These are phyloP conservation scores for Alternaria sp. DNA, from an alignment of 2,329 filamentous ascomycete genomes.

Conservation along the genomic window DNA sequence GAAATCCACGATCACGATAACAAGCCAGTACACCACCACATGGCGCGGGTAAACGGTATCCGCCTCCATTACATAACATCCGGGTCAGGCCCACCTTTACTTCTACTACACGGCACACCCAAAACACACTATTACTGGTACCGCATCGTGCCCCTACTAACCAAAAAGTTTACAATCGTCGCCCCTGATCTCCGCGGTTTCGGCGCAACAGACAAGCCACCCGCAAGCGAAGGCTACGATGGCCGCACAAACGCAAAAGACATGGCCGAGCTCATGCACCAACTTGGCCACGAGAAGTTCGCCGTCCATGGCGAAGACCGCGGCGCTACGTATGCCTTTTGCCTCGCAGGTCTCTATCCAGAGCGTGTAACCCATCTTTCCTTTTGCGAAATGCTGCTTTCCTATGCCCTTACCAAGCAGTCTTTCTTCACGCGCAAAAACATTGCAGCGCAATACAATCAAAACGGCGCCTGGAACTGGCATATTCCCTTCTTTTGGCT, in stretches of 20 bases:
- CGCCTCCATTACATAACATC: constrained; percentile 35
- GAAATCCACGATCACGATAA: constrained; percentile 31
- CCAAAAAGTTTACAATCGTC: constrained; percentile 49
- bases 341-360: constrained; percentile 29
- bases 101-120: constrained; percentile 35
- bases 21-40: constrained; percentile 25
- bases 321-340: constrained; percentile 31
- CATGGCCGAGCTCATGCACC: constrained; percentile 46
- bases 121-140: constrained; percentile 50
- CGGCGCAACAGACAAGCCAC: constrained; percentile 53
- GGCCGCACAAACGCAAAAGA: constrained; percentile 49
- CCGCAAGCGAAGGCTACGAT: constrained; percentile 50
- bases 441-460: constrained; percentile 32
- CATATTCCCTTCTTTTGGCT: constrained; percentile 45
- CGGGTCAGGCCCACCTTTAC: constrained; percentile 30
- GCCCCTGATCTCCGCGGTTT: constrained; percentile 52
- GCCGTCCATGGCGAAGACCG: constrained; percentile 68
- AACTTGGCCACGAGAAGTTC: constrained; percentile 74
- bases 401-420: constrained; percentile 26
- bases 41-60: constrained; percentile 35
- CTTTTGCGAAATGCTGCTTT: constrained; percentile 36
- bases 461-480: constrained; percentile 35
- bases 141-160: constrained; percentile 47
- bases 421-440: constrained; percentile 35
- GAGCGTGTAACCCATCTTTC: constrained; percentile 29